Percentiles rank a stretch among this genome's conserved stretches.
Conservation (phyloP, 495 filamentous ascomycete genomes). For the Talaromyces wortmannii region DNA sequence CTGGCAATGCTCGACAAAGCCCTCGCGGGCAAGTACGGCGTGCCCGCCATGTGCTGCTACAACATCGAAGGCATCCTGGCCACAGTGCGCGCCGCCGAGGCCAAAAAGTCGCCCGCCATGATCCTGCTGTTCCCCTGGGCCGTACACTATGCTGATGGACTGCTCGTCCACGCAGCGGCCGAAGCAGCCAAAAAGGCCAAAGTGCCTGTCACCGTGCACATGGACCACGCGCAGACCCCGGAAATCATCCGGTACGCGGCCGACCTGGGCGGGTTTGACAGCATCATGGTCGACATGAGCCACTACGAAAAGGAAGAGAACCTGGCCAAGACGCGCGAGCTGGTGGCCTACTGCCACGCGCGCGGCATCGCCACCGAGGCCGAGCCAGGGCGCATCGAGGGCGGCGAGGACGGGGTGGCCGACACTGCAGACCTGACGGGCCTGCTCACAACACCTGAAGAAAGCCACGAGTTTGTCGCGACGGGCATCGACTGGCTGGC, state of each 20-base stretch:
- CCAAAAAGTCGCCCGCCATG: slow-evolving; percentile 67
- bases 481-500: slow-evolving; percentile 81
- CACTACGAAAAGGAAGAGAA: slow-evolving; percentile 83
- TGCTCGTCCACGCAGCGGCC: slow-evolving; percentile 58
- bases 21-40: slow-evolving; percentile 56
- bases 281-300: slow-evolving; percentile 79
- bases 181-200: slow-evolving; percentile 55
- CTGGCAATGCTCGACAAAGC: slow-evolving; percentile 64
- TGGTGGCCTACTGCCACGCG: slow-evolving; percentile 64
- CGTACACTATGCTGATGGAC: slow-evolving; percentile 57
- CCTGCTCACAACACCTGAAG: slow-evolving; percentile 68
- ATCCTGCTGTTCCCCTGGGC: slow-evolving; percentile 88
- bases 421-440: slow-evolving; percentile 71
- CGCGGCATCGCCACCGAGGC: slow-evolving; percentile 74
- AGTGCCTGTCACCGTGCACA: slow-evolving; percentile 67
- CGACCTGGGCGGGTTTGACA: slow-evolving; percentile 63
- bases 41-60: slow-evolving; percentile 78
- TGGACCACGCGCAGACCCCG: slow-evolving; percentile 72
- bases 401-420: slow-evolving; percentile 75
- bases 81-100: slow-evolving; percentile 69
- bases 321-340: slow-evolving; percentile 60
- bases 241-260: slow-evolving; percentile 62
- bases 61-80: slow-evolving; percentile 80
- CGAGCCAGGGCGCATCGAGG: slow-evolving; percentile 76
- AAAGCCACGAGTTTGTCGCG: slow-evolving; percentile 67